These are phyloP conservation scores for Tetrahymena elliotti DNA, from an alignment of 73 alveolate species.

Conservation along the genomic window DNA sequence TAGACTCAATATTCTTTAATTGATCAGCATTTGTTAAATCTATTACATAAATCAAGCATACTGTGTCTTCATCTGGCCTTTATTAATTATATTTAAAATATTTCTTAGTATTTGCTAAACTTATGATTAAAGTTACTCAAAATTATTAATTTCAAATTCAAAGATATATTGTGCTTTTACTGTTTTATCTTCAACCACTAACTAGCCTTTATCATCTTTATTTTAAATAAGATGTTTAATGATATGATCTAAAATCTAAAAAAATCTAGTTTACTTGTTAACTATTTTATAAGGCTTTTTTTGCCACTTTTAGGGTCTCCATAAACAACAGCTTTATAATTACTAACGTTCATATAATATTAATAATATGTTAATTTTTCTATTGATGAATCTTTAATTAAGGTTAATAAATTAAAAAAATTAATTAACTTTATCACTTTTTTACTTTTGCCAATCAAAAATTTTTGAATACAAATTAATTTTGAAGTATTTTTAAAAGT, in stretches of 20 bases:
- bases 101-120: not conserved
- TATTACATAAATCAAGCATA: not conserved
- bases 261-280: not conserved
- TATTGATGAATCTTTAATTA: not conserved
- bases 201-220: not conserved
- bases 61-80: not conserved
- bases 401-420: not conserved
- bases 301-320: not conserved
- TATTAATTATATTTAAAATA: not conserved
- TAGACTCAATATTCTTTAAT: not conserved
- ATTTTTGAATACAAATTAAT: not conserved
- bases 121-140: not conserved
- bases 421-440: not conserved
- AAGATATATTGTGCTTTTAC: not conserved
- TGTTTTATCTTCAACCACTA: not conserved
- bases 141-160: not conserved
- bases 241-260: not conserved
- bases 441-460: not conserved
- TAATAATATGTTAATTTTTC: not conserved
- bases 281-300: not conserved
- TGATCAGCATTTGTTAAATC: not conserved
- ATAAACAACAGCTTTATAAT: not conserved
- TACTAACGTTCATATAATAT: not conserved
- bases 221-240: not conserved
- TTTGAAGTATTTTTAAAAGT: not conserved